Evolutionary conservation across 805 yeast genomes (phyloP).

Genomic region (Lipomyces spencermartinsiae): DNA sequence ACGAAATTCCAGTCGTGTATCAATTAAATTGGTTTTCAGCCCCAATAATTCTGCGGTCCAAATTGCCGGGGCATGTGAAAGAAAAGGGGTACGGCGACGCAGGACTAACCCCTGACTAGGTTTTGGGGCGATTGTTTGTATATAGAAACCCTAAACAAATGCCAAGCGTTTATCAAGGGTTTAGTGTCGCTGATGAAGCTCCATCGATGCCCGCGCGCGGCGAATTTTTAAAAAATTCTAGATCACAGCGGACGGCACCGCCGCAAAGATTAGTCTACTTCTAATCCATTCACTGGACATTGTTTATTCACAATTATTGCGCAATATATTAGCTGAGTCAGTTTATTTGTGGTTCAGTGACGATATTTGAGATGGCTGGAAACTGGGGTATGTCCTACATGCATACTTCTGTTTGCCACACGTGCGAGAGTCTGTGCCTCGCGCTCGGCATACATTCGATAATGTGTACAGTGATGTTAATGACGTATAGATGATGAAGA

Average conservation of each 20-base stretch:
- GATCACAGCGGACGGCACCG: background rate
- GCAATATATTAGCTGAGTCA: background rate
- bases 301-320: background rate
- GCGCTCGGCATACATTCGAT: background rate
- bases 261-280: background rate
- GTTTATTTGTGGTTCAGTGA: background rate
- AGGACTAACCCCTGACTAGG: too few species aligned
- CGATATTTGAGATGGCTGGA: background rate
- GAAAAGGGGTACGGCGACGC: too few species aligned
- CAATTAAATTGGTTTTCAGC: too few species aligned
- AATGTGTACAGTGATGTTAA: background rate
- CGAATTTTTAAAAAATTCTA: too few species aligned
- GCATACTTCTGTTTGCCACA: background rate
- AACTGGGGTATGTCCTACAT: conserved; percentile 11
- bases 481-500: conserved; percentile 49
- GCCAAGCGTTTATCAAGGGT: too few species aligned
- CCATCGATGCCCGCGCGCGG: background rate
- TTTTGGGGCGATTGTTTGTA: too few species aligned
- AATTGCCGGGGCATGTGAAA: too few species aligned
- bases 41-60: too few species aligned
- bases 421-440: background rate
- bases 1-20: too few species aligned
- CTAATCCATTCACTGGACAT: background rate
- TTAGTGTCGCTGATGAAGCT: background rate
- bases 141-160: too few species aligned